Evolutionary conservation across 345 rosid genomes (phyloP).

Genomic region (Cardamine occulta): DNA sequence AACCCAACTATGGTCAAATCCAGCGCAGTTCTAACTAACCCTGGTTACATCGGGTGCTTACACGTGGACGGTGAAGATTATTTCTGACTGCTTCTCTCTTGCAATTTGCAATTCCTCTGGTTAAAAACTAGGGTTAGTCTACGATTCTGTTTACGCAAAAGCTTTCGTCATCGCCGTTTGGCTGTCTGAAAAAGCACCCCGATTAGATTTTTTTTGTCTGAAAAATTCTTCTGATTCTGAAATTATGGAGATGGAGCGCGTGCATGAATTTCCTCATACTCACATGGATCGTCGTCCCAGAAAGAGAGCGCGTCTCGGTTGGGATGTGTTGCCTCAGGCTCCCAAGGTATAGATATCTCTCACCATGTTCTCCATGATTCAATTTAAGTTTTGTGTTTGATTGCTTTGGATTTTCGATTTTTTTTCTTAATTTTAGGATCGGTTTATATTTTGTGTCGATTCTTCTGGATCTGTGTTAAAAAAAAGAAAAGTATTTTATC

Average conservation of each 20-base stretch:
- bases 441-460: not conserved
- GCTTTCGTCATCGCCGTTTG: slow-evolving; percentile 28
- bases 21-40: slow-evolving; percentile 44
- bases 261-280: slow-evolving; percentile 66
- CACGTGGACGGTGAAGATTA: slow-evolving; percentile 62
- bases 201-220: not conserved
- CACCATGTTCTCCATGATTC: not conserved
- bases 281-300: slow-evolving; percentile 84
- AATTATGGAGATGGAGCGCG: slow-evolving; percentile 90
- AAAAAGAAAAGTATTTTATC: too few relatives aligned
- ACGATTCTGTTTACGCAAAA: slow-evolving; percentile 27
- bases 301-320: slow-evolving; percentile 87
- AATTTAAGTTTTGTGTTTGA: not conserved
- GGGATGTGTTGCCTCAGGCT: slow-evolving; percentile 73
- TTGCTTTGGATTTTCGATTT: not conserved
- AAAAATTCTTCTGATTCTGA: not conserved
- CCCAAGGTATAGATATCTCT: slow-evolving; percentile 57
- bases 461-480: slow-evolving; percentile 20
- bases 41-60: slow-evolving; percentile 25
- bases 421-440: slow-evolving; percentile 26
- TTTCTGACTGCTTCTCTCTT: slow-evolving; percentile 29
- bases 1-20: slow-evolving; percentile 50
- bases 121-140: slow-evolving; percentile 59
- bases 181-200: slow-evolving; percentile 25
- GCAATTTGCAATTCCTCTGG: slow-evolving; percentile 30